Percentiles rank a stretch among this genome's conserved stretches.
Conservation (phyloP, 352 stramenopile genomes). For the Pythium monospermum region DNA sequence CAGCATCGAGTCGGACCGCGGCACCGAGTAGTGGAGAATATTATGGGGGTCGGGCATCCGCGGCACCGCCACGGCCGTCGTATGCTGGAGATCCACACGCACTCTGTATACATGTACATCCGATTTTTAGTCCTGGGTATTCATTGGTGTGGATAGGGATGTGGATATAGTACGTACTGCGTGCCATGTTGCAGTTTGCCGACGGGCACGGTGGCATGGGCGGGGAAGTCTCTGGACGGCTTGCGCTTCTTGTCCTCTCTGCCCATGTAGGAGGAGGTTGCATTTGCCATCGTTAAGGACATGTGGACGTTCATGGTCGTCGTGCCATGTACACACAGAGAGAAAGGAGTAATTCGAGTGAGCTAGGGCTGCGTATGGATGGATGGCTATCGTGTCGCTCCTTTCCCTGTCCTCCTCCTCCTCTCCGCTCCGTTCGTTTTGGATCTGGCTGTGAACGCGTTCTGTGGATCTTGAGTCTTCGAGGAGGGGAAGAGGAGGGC, state of each 20-base stretch:
- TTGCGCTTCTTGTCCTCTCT: conserved; percentile 85
- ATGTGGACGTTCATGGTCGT: conserved; percentile 15
- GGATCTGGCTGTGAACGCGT: too few relatives aligned
- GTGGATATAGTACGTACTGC: too few relatives aligned
- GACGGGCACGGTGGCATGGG: conserved; percentile 56
- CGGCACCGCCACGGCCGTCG: conserved; percentile 39
- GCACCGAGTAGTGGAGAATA: conserved; percentile 68
- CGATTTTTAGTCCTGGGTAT: too few relatives aligned
- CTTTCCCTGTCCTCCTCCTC: too few relatives aligned
- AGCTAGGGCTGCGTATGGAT: too few relatives aligned
- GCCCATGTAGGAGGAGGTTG: conserved; percentile 8
- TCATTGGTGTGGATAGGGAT: too few relatives aligned
- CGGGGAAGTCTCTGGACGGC: conserved; percentile 72
- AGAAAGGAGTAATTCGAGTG: too few relatives aligned
- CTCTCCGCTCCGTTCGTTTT: too few relatives aligned
- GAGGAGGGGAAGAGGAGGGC: too few relatives aligned
- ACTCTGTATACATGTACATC: too few relatives aligned
- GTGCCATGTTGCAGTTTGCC: conserved; percentile 38
- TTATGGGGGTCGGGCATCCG: conserved; percentile 76
- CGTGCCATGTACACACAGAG: not conserved
- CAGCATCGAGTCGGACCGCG: conserved; percentile 23
- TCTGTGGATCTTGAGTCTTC: too few relatives aligned
- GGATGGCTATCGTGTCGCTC: too few relatives aligned
- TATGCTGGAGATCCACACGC: conserved; percentile 45
- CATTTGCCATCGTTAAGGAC: conserved; percentile 13